These are phyloP conservation scores for Backusella parvicylindrica DNA, from an alignment of 192 early-diverging fungal species.

Conservation along the genomic window DNA sequence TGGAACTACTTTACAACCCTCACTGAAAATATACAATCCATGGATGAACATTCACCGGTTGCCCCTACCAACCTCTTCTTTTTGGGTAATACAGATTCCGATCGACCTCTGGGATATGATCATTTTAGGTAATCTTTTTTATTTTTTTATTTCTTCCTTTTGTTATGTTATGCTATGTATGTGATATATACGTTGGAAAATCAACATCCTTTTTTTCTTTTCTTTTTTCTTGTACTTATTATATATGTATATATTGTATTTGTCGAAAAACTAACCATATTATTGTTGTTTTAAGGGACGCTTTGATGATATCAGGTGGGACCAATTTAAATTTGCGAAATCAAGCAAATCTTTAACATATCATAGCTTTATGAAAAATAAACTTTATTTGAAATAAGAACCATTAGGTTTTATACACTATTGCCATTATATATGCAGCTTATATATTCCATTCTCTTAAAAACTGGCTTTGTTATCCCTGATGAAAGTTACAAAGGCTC, in stretches of 20 bases:
- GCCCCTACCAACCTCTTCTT: constrained; percentile 43
- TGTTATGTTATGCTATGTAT: neutral
- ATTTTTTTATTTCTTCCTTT: neutral
- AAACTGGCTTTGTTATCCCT: too few species aligned
- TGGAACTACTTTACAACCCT: constrained; percentile 61
- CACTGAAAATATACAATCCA: constrained; percentile 21
- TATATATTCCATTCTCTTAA: too few species aligned
- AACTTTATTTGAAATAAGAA: too few species aligned
- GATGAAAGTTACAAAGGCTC: too few species aligned
- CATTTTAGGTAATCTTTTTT: constrained; percentile 40
- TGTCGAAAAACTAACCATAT: neutral
- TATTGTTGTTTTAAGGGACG: constrained; percentile 34
- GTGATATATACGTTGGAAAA: neutral
- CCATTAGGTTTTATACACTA: too few species aligned
- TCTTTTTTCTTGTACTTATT: constrained; percentile 9
- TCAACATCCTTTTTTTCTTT: constrained; percentile 3
- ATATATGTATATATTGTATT: neutral
- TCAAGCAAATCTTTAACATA: too few species aligned
- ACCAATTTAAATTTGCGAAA: too few species aligned
- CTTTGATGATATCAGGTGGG: constrained; percentile 45
- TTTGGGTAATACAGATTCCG: constrained; percentile 50
- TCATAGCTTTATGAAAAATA: too few species aligned
- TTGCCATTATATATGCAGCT: too few species aligned
- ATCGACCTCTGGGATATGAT: constrained; percentile 52
- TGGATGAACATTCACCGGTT: constrained; percentile 31